Evolutionary conservation across 345 rosid species (phyloP).

Genomic region (Gossypium longicalyx): DNA sequence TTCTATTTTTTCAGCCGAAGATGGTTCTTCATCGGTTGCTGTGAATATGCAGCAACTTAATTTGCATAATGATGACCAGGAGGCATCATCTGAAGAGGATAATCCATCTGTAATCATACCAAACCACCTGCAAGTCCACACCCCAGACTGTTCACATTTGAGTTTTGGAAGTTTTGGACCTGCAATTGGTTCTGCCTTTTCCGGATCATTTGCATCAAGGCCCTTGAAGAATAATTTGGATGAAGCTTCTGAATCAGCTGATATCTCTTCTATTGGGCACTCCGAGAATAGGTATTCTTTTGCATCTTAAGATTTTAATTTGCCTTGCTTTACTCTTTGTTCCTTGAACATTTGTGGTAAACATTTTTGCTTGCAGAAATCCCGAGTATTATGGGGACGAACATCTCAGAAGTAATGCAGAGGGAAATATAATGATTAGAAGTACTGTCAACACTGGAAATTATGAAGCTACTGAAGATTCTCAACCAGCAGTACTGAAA

Average conservation of each 20-base stretch:
- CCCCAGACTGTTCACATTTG: constrained; percentile 79
- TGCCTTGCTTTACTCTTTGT: neutral
- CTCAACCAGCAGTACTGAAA: constrained; percentile 56
- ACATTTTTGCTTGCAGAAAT: constrained; percentile 42
- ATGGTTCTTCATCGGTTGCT: constrained; percentile 44
- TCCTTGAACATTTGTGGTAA: neutral
- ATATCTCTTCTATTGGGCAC: constrained; percentile 41
- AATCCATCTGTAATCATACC: constrained; percentile 84
- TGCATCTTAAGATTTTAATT: neutral
- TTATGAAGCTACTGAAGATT: constrained; percentile 56
- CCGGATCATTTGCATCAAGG: constrained; percentile 51
- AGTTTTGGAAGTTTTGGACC: constrained; percentile 96
- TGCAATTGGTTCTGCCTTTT: constrained; percentile 38
- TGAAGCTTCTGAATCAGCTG: constrained; percentile 52
- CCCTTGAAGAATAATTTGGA: constrained; percentile 53
- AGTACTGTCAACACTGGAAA: constrained; percentile 39
- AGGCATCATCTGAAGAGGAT: constrained; percentile 48
- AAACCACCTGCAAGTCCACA: constrained; percentile 79
- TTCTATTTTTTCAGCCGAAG: constrained; percentile 52
- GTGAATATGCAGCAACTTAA: constrained; percentile 54
- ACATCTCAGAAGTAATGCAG: constrained; percentile 49
- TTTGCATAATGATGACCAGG: constrained; percentile 54
- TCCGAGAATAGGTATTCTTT: constrained; percentile 56
- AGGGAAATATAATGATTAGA: constrained; percentile 51
- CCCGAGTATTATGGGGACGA: constrained; percentile 71